Base-by-base conservation (phyloP, 768 basidiomycete genomes). In the Serendipita indica region DNA sequence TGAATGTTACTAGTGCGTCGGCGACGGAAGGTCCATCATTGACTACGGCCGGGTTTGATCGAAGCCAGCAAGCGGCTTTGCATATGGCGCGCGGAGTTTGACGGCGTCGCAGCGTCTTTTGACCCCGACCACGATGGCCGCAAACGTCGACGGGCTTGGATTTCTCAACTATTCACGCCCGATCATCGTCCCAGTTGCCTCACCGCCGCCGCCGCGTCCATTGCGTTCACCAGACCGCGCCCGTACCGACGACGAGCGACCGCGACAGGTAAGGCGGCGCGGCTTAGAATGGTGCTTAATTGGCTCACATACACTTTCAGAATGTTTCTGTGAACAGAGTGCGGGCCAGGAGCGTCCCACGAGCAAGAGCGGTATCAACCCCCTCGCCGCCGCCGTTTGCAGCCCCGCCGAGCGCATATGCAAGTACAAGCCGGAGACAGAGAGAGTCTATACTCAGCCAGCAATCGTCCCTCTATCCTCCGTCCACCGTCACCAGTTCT, bases 391-490 rank as follows among this genome's bases (percentile, higher is more conserved):
- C 60, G 49, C 61, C 61, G 20, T 10, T n/a, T 20, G 14, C 30
- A 60, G 12, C 18, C n/a, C 33, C 57, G 18, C 25, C 54, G 33
- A 60, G 35, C 45, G 20, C 25, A 14, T 25, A 37, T 30, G 33
- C 49, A 35, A 13, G 3, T 49, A 28, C 58, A 56, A 10, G 20
- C 39, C 13, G 60, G 39, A 58, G n/a, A 28, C 58, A 59, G 54
- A 32, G 41, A 52, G 74, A 75, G 64, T 80, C 79, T 25, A 54
- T 77, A 5, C 72, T 80, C 33, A 84, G 84, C 2, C 79, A 82
- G 45, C 72, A 79, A 60, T 86, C 86, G 3, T 89, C 88, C 14
- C 70, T 86, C 20, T 89, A 89, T 66, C 86, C 88, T 57, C 74
- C 79, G 46, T 86, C 85, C 22, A 54, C 49, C n/a, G 49, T 54